Percentiles rank a stretch among this genome's conserved stretches.
These are phyloP conservation scores for Cercospora sp. DNA, from an alignment of 2,329 filamentous ascomycete genomes.

Conservation along the genomic window DNA sequence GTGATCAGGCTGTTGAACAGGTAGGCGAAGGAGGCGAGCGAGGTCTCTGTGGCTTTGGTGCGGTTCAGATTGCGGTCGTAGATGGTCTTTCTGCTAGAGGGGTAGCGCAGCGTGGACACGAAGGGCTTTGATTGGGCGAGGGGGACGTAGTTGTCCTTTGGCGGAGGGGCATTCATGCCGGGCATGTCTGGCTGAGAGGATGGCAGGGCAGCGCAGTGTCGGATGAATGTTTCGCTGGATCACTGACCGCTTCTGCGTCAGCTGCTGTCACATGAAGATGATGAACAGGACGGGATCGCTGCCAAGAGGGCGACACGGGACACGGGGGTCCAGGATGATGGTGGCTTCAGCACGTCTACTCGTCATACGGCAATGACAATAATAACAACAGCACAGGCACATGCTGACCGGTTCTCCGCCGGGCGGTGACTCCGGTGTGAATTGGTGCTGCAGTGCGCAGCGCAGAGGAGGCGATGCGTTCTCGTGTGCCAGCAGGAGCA, in stretches of 20 bases:
- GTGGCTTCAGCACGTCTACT: neutral
- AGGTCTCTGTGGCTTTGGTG: constrained; percentile 82
- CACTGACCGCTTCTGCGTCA: constrained; percentile 1
- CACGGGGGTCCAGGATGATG: neutral
- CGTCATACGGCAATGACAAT: neutral
- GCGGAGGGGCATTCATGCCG: constrained; percentile 22
- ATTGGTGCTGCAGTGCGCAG: neutral
- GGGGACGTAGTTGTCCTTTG: constrained; percentile 28
- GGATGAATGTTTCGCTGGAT: neutral
- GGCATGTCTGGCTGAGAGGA: constrained; percentile 17
- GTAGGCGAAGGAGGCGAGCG: constrained; percentile 91
- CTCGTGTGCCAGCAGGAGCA: neutral
- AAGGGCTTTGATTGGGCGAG: constrained; percentile 39
- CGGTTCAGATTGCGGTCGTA: constrained; percentile 95
- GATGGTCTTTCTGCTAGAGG: constrained; percentile 93
- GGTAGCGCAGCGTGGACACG: constrained; percentile 71
- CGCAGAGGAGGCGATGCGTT: neutral
- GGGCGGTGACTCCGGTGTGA: neutral
- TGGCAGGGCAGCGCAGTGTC: neutral
- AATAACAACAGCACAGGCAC: neutral
- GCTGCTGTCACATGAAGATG: constrained; percentile 8
- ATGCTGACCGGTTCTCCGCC: neutral
- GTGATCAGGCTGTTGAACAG: constrained; percentile 95
- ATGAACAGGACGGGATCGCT: neutral
- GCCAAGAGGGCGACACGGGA: neutral